These are phyloP conservation scores for Taxawa tesnikishii DNA, from an alignment of 2,329 filamentous ascomycete genomes.

Conservation along the genomic window DNA sequence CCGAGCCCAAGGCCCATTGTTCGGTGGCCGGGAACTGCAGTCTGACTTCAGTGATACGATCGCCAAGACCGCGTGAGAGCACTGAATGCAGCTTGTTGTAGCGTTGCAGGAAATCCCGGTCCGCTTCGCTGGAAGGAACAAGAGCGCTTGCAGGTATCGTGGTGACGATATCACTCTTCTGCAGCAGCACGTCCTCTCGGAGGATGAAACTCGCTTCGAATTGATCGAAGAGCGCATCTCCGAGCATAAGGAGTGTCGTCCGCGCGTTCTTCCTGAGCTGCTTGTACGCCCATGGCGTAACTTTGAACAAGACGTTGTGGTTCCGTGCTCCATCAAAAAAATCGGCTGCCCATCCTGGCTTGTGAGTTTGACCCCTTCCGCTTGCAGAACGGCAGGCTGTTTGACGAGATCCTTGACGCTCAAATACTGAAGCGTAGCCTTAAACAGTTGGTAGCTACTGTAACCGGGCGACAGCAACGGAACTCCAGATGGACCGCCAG, in stretches of 20 bases:
- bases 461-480: conserved; percentile 66
- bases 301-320: conserved; percentile 81
- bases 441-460: conserved; percentile 89
- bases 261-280: conserved; percentile 63
- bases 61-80: conserved; percentile 59
- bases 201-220: conserved; percentile 78
- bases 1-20: conserved; percentile 24
- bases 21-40: conserved; percentile 10
- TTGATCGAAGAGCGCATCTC: conserved; percentile 61
- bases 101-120: conserved; percentile 22
- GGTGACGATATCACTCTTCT: conserved; percentile 43
- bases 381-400: conserved; percentile 38
- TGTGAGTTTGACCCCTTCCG: conserved; percentile 14
- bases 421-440: conserved; percentile 81
- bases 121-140: conserved; percentile 9
- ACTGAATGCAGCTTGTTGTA: conserved; percentile 49
- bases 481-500: conserved; percentile 60
- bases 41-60: conserved; percentile 59
- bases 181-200: conserved; percentile 37
- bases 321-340: conserved; percentile 64
- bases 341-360: conserved; percentile 44
- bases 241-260: conserved; percentile 61
- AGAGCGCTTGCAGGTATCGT: conserved; percentile 21
- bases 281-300: conserved; percentile 72
- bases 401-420: conserved; percentile 59